Evolutionary conservation across 176 grass and related monocot genomes (phyloP).

Genomic region (Aegilops longissima): DNA sequence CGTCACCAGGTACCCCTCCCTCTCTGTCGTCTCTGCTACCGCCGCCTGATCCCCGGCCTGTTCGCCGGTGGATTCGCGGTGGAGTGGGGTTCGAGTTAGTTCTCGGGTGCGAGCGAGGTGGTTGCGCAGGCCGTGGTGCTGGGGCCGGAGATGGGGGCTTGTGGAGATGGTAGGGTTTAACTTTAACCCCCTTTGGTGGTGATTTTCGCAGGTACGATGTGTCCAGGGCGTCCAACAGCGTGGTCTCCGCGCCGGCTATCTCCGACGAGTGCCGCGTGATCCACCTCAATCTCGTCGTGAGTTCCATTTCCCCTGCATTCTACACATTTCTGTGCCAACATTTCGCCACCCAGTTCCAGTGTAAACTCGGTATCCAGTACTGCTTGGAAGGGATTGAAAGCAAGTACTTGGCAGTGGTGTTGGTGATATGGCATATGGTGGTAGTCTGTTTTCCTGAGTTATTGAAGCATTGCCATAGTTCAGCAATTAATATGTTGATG

Average conservation of each 20-base stretch:
- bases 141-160: neutral
- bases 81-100: neutral
- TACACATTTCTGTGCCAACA: neutral
- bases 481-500: neutral
- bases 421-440: neutral
- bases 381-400: neutral
- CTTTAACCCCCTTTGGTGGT: neutral
- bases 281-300: slow-evolving; percentile 93
- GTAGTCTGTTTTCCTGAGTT: neutral
- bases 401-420: neutral
- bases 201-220: slow-evolving; percentile 66
- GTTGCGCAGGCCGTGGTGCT: neutral
- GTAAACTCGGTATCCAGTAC: neutral
- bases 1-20: slow-evolving; percentile 62
- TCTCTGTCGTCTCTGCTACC: neutral
- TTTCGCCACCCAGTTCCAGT: neutral
- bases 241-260: slow-evolving; percentile 27
- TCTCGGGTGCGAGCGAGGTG: neutral
- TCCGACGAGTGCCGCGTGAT: slow-evolving; percentile 62
- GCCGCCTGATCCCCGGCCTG: slow-evolving; percentile 21
- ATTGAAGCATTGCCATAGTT: neutral
- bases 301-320: slow-evolving; percentile 11
- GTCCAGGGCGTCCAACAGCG: slow-evolving; percentile 35
- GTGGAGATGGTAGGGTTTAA: neutral
- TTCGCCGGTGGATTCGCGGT: neutral